A percentile compares a stretch with the other conserved stretches of the same genome.
Evolutionary conservation across 2,329 filamentous ascomycete species (phyloP).

Genomic region (Xylariaceae sp.): DNA sequence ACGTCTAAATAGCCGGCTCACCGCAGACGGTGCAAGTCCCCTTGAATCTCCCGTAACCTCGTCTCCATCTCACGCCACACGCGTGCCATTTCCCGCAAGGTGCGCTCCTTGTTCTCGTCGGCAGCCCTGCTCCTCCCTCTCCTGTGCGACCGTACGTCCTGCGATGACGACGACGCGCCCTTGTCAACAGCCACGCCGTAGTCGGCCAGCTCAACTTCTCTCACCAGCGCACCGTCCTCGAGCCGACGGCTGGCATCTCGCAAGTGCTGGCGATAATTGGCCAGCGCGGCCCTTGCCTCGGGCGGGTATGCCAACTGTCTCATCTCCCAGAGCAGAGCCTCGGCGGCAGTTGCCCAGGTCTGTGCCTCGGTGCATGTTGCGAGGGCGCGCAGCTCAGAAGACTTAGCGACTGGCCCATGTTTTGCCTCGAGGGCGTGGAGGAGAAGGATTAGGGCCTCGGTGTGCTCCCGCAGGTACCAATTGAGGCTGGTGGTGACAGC

Average conservation of each 20-base stretch:
- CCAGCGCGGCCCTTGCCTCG: slow-evolving; percentile 39
- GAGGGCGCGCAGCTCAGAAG: slow-evolving; percentile 48
- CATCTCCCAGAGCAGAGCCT: slow-evolving; percentile 34
- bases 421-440: slow-evolving; percentile 52
- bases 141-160: slow-evolving; percentile 15
- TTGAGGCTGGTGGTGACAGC: slow-evolving; percentile 37
- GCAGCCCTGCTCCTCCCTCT: slow-evolving; percentile 8
- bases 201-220: slow-evolving; percentile 43
- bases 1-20: slow-evolving; percentile 5
- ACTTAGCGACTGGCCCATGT: slow-evolving; percentile 49
- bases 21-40: slow-evolving; percentile 40
- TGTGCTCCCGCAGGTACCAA: slow-evolving; percentile 39
- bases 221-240: slow-evolving; percentile 40
- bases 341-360: slow-evolving; percentile 38
- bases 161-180: slow-evolving; percentile 44
- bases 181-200: slow-evolving; percentile 45
- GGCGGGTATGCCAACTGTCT: slow-evolving; percentile 43
- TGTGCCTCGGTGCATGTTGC: slow-evolving; percentile 44
- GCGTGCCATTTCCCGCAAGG: slow-evolving; percentile 51
- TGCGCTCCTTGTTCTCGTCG: slow-evolving; percentile 41
- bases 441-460: slow-evolving; percentile 39
- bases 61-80: slow-evolving; percentile 48
- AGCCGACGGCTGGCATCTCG: slow-evolving; percentile 45
- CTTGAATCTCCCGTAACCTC: slow-evolving; percentile 47
- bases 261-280: slow-evolving; percentile 47